Conservation (phyloP, 805 yeast genomes). For the Lachancea fermentati region DNA sequence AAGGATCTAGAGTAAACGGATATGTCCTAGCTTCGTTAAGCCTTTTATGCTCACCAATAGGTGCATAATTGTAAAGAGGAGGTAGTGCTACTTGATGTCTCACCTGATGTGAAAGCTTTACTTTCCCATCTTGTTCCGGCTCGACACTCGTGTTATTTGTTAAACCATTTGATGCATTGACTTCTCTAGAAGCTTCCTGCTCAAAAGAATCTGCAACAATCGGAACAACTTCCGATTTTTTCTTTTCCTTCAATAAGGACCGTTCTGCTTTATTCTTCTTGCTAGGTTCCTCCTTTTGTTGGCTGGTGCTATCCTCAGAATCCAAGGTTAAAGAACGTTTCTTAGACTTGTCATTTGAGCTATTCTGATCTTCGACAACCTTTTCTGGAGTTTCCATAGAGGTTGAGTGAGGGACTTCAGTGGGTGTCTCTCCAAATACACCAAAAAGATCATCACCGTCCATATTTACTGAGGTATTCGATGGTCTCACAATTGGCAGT, state of each 20-base stretch:
- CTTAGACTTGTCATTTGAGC: slow-evolving; percentile 9
- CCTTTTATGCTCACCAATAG: slow-evolving; percentile 84
- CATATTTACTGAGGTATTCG: slow-evolving; percentile 9
- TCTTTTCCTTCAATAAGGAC: slow-evolving; percentile 34
- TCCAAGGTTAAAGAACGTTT: slow-evolving; percentile 13
- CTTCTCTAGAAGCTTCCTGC: slow-evolving; percentile 85
- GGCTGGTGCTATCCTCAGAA: slow-evolving; percentile 3
- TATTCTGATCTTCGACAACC: slow-evolving; percentile 14
- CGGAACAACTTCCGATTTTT: slow-evolving; percentile 50
- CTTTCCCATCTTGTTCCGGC: slow-evolving; percentile 42
- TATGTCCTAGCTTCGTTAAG: slow-evolving; percentile 76
- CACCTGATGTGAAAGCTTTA: slow-evolving; percentile 84
- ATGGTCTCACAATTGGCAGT: not conserved
- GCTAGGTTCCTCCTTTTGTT: slow-evolving; percentile 9
- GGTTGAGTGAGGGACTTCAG: slow-evolving; percentile 1
- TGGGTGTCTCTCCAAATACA: slow-evolving; percentile 30
- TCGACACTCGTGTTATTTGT: slow-evolving; percentile 38
- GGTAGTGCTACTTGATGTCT: slow-evolving; percentile 98
- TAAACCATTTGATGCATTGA: slow-evolving; percentile 73
- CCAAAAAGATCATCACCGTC: slow-evolving; percentile 27
- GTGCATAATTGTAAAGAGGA: slow-evolving; percentile 79
- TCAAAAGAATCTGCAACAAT: slow-evolving; percentile 83
- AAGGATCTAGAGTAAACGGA: slow-evolving; percentile 92
- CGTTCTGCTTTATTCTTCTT: slow-evolving; percentile 29
- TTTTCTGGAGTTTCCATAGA: slow-evolving; percentile 14